Conservation (phyloP, 495 filamentous ascomycete species). For the Podospora conica region DNA sequence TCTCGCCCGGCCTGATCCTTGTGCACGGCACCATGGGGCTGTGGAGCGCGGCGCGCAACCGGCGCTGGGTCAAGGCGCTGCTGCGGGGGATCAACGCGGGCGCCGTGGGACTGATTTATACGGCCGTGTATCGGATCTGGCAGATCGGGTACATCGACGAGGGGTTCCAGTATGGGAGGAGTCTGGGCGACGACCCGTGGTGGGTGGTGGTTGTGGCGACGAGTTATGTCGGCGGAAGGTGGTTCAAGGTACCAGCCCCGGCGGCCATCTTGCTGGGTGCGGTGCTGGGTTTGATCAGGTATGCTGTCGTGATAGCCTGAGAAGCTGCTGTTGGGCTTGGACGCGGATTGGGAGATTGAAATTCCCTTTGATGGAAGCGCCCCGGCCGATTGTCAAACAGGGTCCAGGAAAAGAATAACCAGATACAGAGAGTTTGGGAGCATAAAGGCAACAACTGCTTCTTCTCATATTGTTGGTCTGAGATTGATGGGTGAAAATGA, state of each 20-base stretch:
- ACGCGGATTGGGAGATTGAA: not conserved
- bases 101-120: conserved; percentile 74
- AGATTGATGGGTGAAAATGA: not conserved
- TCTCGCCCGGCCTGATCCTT: conserved; percentile 60
- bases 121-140: conserved; percentile 81
- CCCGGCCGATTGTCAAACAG: no score
- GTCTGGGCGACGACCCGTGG: conserved; percentile 64
- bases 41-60: conserved; percentile 56
- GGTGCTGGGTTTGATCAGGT: conserved; percentile 58
- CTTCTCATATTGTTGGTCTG: not conserved
- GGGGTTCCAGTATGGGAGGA: conserved; percentile 48
- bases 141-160: conserved; percentile 63
- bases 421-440: not conserved
- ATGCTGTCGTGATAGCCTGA: conserved; percentile 43
- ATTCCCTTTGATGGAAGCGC: no score
- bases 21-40: conserved; percentile 62
- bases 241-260: conserved; percentile 55
- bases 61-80: conserved; percentile 48
- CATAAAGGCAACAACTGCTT: not conserved
- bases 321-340: not conserved
- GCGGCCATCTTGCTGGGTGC: conserved; percentile 62
- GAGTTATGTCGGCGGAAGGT: conserved; percentile 56
- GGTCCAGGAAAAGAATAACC: not conserved
- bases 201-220: conserved; percentile 64
- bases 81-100: conserved; percentile 68